These are phyloP conservation scores for Amanita pallidorosea DNA, from an alignment of 768 basidiomycete species.

Conservation along the genomic window DNA sequence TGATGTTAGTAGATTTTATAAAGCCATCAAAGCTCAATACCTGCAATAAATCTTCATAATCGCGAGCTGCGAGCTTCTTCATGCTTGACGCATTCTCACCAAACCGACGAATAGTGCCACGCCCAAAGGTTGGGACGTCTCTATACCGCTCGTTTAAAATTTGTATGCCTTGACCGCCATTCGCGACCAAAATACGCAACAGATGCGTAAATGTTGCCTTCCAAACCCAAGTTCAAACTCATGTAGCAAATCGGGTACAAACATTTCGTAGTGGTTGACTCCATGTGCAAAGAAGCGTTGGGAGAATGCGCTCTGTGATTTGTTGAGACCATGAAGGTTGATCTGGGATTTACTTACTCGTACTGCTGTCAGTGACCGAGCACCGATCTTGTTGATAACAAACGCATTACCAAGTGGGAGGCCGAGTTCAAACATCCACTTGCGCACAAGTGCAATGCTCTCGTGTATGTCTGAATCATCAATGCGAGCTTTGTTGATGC, in stretches of 20 bases:
- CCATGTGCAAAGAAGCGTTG: constrained; percentile 7
- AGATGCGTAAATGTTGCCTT: constrained; percentile 26
- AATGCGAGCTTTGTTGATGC: constrained; percentile 2
- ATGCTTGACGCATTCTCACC: constrained; percentile 21
- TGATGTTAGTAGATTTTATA: no score
- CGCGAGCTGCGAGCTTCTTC: constrained; percentile 18
- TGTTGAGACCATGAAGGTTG: no score
- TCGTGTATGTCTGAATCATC: neutral
- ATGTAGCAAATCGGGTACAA: no score
- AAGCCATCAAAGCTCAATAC: neutral
- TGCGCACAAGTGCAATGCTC: neutral
- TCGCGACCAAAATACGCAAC: neutral
- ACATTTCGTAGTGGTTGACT: constrained; percentile 14
- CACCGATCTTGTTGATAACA: neutral
- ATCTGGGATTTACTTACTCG: no score
- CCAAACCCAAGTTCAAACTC: constrained; percentile 19
- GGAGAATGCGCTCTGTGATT: constrained; percentile 16
- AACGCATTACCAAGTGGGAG: neutral
- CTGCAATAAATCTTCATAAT: constrained; percentile 24
- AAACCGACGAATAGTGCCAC: constrained; percentile 24
- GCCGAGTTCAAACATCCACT: neutral
- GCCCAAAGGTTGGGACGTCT: constrained; percentile 17
- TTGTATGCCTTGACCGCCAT: constrained; percentile 10
- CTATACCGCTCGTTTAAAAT: constrained; percentile 18
- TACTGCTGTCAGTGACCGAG: no score